Evolutionary conservation across 768 basidiomycete species (phyloP), one percentile per base, ranked within the genome.

Genomic region (Calvatia gigantea): DNA sequence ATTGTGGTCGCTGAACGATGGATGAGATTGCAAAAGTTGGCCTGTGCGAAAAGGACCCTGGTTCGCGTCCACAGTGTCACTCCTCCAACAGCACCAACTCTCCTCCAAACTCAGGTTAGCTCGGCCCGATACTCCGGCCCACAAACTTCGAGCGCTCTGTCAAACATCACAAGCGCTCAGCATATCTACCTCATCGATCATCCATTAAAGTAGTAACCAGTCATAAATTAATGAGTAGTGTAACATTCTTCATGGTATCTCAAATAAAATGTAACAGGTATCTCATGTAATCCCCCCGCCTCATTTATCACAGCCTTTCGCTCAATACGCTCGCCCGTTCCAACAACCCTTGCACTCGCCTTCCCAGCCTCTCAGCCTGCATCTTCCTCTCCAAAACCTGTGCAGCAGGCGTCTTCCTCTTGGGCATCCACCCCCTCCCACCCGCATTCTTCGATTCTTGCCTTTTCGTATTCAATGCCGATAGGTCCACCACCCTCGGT

Each of bases 401-500:
- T 59, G 90, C 82, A 25, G 87, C 87, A 14, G 94, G 94, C 53
- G 79, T 86, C 64, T 84, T 81, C 75, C 87, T 91, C 74, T 80
- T 83, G 27, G 89, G 88, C 67, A 89, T 72, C 94, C 94, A 96
- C 21, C 79, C 78, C 61, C 78, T 79, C 32, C 75, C 77, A 33
- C 73, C 73, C 17, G 43, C 58, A 32, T 39, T 52, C 43, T 78
- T 78, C 27, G 72, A 70, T 59, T 83, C 77, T 39, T 71, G 71
- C 21, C 83, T 70, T 64, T 78, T 79, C 33, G 78, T 76, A 48
- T 82, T 80, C 58, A 84, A 64, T 21, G 65, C 74, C 0, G 89
- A 85, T 23, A 99, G 75, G 68, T 98, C 95, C 33, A 99, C 89
- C 27, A 99, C 86, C 4, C 82, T 80, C 0, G 91, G 88, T 2